These are phyloP conservation scores for Terfezia claveryi DNA, from an alignment of 495 filamentous ascomycete genomes.

Conservation along the genomic window DNA sequence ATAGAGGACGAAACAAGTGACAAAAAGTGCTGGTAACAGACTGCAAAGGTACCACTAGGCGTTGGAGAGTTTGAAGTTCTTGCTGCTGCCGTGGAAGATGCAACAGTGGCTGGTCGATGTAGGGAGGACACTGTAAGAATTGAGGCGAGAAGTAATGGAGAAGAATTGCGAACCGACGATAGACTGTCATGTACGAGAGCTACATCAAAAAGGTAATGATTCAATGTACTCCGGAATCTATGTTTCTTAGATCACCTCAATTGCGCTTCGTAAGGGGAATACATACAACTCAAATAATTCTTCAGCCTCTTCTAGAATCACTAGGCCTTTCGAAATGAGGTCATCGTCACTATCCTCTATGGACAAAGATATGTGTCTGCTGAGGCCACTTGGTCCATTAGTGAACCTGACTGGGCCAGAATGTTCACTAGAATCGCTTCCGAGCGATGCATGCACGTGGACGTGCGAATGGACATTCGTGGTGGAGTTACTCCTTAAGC, in stretches of 20 bases:
- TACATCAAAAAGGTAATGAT: slow-evolving; percentile 33
- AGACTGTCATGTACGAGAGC: slow-evolving; percentile 25
- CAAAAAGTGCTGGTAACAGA: slow-evolving; percentile 22
- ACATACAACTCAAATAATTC: slow-evolving; percentile 20
- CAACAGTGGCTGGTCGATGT: slow-evolving; percentile 14
- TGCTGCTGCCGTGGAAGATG: slow-evolving; percentile 3
- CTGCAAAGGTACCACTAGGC: slow-evolving; percentile 9
- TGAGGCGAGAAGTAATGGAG: slow-evolving; percentile 19
- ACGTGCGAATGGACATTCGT: slow-evolving; percentile 9
- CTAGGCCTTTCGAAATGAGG: slow-evolving; percentile 20
- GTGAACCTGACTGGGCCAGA: not conserved
- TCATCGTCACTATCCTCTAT: slow-evolving; percentile 26
- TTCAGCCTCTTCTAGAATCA: slow-evolving; percentile 18
- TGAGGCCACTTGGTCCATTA: not conserved
- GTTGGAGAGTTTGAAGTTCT: slow-evolving; percentile 11
- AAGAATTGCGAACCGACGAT: slow-evolving; percentile 20
- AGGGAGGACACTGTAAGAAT: slow-evolving; percentile 23
- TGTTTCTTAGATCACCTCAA: slow-evolving; percentile 2
- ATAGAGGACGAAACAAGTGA: slow-evolving; percentile 20
- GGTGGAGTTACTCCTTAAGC: slow-evolving; percentile 26
- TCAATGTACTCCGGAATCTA: slow-evolving; percentile 19
- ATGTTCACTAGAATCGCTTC: not conserved
- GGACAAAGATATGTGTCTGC: slow-evolving; percentile 19
- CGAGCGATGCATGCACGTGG: not conserved
- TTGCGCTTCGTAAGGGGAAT: not conserved